phyloP scores from a whole-genome alignment of 2,329 filamentous ascomycete genomes.

The Stachybotrys echinatus region DNA sequence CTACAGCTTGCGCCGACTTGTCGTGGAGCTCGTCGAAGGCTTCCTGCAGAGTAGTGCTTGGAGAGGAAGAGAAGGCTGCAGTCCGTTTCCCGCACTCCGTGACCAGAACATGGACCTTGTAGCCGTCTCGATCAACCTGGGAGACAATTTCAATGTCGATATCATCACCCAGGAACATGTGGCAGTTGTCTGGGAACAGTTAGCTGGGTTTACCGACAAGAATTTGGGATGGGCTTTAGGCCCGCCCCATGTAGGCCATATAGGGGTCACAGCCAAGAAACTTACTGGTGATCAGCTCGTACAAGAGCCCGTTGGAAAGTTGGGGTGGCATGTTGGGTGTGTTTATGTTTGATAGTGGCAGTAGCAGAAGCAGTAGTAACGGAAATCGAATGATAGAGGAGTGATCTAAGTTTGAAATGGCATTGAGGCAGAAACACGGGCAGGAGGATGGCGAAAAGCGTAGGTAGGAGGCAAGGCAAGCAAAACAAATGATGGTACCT shows the following conservation, averaged over 20 bases:
- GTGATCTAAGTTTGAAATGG: too few relatives aligned
- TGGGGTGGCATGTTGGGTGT: background rate
- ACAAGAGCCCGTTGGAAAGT: background rate
- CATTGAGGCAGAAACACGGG: too few relatives aligned
- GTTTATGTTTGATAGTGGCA: too few relatives aligned
- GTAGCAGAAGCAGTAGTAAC: too few relatives aligned
- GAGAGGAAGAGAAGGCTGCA: conserved; percentile 25
- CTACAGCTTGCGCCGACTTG: conserved; percentile 32
- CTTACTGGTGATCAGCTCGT: background rate
- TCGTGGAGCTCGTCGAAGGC: conserved; percentile 31
- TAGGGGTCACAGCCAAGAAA: background rate
- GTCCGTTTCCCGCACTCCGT: conserved; percentile 17
- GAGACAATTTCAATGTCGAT: conserved; percentile 16
- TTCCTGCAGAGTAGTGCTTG: conserved; percentile 18
- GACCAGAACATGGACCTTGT: conserved; percentile 19
- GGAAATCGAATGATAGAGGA: too few relatives aligned
- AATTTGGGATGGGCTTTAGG: too few relatives aligned
- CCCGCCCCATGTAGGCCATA: background rate
- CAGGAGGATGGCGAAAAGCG: too few relatives aligned
- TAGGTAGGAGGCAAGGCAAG: too few relatives aligned
- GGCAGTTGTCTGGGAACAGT: conserved; percentile 18
- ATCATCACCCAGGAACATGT: conserved; percentile 15
- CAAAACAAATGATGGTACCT: too few relatives aligned
- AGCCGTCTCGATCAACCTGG: conserved; percentile 12
- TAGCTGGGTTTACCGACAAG: background rate